Conservation (phyloP, 495 filamentous ascomycete genomes). For the Acidiella bohemica region DNA sequence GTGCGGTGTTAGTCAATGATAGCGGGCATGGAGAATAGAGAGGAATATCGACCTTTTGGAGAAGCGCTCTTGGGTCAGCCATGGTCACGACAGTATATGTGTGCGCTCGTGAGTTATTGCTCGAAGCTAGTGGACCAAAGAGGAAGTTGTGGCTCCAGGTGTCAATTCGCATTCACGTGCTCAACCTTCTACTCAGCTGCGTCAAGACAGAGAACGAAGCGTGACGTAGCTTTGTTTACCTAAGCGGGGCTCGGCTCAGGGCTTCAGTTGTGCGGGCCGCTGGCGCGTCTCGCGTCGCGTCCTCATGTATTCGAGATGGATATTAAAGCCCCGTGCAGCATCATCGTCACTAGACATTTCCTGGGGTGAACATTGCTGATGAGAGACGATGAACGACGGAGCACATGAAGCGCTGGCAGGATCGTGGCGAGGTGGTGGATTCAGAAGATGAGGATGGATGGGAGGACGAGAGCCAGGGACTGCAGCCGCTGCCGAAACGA, state of each 20-base stretch:
- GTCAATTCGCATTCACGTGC: too few species aligned
- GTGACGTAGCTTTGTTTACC: background rate
- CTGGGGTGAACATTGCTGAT: background rate
- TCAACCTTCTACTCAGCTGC: background rate
- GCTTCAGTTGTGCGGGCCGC: background rate
- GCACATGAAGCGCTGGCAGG: conserved; percentile 18
- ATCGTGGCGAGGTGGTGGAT: conserved; percentile 21
- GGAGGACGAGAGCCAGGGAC: conserved; percentile 5
- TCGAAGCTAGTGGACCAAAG: too few species aligned
- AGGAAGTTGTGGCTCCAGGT: too few species aligned
- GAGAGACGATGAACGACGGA: conserved; percentile 3
- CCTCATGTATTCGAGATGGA: too few species aligned
- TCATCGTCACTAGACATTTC: background rate
- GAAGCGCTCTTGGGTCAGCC: conserved; percentile 24
- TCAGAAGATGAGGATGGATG: conserved; percentile 22
- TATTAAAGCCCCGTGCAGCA: background rate
- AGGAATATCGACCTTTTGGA: conserved; percentile 19
- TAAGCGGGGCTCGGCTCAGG: background rate
- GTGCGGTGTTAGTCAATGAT: too few species aligned
- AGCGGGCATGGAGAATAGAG: background rate
- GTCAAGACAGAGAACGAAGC: background rate
- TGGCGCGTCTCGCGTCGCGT: too few species aligned
- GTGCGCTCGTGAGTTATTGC: too few species aligned
- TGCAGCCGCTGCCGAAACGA: conserved; percentile 7
- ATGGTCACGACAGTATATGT: too few species aligned